Base-by-base conservation (phyloP, 352 stramenopile genomes). In the Pythium scleroteichum region DNA sequence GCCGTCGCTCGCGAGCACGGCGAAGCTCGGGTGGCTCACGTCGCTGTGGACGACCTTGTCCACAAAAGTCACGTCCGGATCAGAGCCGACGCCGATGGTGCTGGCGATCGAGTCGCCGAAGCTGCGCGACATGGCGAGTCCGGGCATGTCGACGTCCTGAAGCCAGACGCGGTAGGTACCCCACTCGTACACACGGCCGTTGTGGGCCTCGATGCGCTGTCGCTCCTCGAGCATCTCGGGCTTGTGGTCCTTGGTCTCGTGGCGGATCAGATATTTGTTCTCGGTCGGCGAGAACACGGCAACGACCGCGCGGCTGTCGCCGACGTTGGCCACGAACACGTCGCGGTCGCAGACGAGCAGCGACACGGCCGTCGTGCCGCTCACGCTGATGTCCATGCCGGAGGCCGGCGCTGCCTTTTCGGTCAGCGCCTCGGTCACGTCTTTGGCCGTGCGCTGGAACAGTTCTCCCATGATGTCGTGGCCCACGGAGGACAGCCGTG, bases 141-240 rank as follows among this genome's bases (percentile, higher is more conserved):
- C 87, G 4, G 87, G 87, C 78, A 92, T 90, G 56, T 92, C 82
- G 9, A 92, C 75, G 56, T 96, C 84, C 58, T 92, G 73, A 16
- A 96, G 73, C 87, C 87, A 96, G 13, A 95, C 87, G 19, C 87
- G 82, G 54, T 68, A 87, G 17, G 75, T 82, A 5, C 79, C 87
- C 78, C 76, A 93, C 57, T 90, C 85, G 50, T 93, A 94, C 1
- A 96, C 85, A 17, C 87, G 85, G 27, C 87, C 87, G 47, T 90
- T 87, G 27, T 69, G 78, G 3, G 59, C 65, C 41, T 91, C 69
- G 40, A 96, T 94, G 3, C 87, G 83, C 20, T 76, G 64, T 8
- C 76, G 65, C 61, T 96, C 85, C 14, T 86, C 76, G 0, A 75
- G 69, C 2, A 82, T 53, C 32, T 94, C 80, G 2, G 87, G 87